phyloP scores from a whole-genome alignment of 768 basidiomycete species.

The Suillus fuscotomentosus region DNA sequence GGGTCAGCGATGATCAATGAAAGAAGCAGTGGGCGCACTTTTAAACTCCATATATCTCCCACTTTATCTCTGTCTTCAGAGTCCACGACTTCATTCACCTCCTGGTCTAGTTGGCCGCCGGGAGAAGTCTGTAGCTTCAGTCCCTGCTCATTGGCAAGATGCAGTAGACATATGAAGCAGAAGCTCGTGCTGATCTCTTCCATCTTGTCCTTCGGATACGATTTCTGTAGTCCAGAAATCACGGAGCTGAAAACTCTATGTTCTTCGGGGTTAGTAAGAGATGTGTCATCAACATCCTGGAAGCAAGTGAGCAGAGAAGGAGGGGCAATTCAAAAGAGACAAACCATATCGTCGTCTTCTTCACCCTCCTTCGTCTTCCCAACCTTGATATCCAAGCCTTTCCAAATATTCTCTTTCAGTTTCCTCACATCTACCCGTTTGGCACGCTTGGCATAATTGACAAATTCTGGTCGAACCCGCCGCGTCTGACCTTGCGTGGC shows the following conservation, averaged over 20 bases:
- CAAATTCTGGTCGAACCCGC: constrained; percentile 80
- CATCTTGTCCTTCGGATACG: constrained; percentile 93
- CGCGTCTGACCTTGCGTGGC: constrained; percentile 75
- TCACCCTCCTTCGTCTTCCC: constrained; percentile 32
- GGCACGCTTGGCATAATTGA: constrained; percentile 93
- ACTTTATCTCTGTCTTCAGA: constrained; percentile 45
- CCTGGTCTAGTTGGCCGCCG: constrained; percentile 33
- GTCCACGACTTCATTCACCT: constrained; percentile 35
- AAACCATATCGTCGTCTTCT: constrained; percentile 55
- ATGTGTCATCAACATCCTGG: constrained; percentile 54
- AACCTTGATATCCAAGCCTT: constrained; percentile 77
- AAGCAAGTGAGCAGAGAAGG: background rate
- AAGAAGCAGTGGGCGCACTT: constrained; percentile 42
- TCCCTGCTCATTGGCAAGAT: constrained; percentile 96
- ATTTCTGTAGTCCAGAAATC: constrained; percentile 73
- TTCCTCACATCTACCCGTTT: constrained; percentile 96
- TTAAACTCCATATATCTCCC: constrained; percentile 74
- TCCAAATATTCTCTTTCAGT: constrained; percentile 98
- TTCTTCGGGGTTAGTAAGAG: constrained; percentile 62
- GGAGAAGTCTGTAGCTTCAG: constrained; percentile 69
- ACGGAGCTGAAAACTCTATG: constrained; percentile 75
- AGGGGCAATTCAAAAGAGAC: constrained; percentile 12
- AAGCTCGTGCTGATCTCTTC: constrained; percentile 98
- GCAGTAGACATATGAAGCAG: constrained; percentile 97
- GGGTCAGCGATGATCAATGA: background rate